These are phyloP conservation scores for Metschnikowia kunwiensis DNA, from an alignment of 805 yeast genomes.

Conservation along the genomic window DNA sequence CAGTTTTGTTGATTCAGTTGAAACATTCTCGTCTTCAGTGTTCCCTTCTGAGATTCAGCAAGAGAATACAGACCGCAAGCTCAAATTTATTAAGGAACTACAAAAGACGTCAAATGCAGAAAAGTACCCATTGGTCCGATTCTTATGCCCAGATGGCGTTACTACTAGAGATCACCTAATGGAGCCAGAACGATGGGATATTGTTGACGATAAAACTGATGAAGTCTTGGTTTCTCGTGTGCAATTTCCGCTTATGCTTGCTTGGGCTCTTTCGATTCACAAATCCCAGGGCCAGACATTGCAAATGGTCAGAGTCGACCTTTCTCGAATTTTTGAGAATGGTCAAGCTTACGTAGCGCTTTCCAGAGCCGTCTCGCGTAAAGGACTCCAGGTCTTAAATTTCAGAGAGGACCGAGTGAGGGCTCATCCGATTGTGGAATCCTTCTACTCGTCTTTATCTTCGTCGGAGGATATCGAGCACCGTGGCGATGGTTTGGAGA, in stretches of 20 bases:
- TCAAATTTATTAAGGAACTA: slow-evolving; percentile 40
- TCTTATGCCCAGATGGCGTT: slow-evolving; percentile 65
- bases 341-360: slow-evolving; percentile 85
- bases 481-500: no score
- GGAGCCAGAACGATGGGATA: slow-evolving; percentile 76
- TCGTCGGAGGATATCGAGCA: slow-evolving; percentile 13
- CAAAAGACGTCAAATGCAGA: slow-evolving; percentile 44
- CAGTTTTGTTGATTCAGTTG: no score
- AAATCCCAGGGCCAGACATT: slow-evolving; percentile 85
- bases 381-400: slow-evolving; percentile 20
- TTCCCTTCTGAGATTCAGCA: no score
- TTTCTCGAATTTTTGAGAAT: slow-evolving; percentile 64
- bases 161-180: slow-evolving; percentile 69
- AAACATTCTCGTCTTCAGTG: no score
- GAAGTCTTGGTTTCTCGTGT: slow-evolving; percentile 44
- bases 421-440: slow-evolving; percentile 15
- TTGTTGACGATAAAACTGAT: slow-evolving; percentile 69
- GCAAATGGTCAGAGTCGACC: slow-evolving; percentile 64
- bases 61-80: slow-evolving; percentile 48
- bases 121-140: slow-evolving; percentile 73
- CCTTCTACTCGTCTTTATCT: slow-evolving; percentile 27
- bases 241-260: slow-evolving; percentile 67
- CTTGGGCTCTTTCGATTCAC: slow-evolving; percentile 85
- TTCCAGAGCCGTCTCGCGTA: slow-evolving; percentile 55
- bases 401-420: slow-evolving; percentile 15